Percentiles rank a stretch among this genome's conserved stretches.
These are phyloP conservation scores for Diaporthe capsici DNA, from an alignment of 2,329 filamentous ascomycete species.

Conservation along the genomic window DNA sequence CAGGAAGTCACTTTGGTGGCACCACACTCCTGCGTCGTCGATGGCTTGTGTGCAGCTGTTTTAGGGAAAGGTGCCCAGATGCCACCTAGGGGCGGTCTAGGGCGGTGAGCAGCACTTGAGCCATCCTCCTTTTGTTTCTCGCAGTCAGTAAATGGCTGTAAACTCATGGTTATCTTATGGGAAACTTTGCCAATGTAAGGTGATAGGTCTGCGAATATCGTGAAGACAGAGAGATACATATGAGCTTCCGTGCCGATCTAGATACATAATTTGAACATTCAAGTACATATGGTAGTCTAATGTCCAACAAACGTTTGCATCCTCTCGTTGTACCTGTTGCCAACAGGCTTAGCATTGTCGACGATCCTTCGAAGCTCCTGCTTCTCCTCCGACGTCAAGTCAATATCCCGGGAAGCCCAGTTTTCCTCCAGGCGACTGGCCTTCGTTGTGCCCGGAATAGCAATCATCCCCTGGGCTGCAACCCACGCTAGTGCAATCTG, in stretches of 20 bases:
- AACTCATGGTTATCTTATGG: neutral
- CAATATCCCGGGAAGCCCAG: constrained; percentile 53
- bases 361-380: constrained; percentile 48
- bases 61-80: neutral
- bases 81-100: neutral
- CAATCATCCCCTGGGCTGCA: constrained; percentile 42
- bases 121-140: neutral
- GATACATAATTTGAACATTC: neutral
- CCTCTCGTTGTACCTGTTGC: constrained; percentile 1
- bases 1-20: neutral
- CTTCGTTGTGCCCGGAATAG: constrained; percentile 27
- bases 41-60: neutral
- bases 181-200: no score
- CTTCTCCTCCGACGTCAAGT: constrained; percentile 52
- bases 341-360: neutral
- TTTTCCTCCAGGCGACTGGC: constrained; percentile 14
- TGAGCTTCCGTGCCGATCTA: neutral
- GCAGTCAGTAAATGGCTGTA: neutral
- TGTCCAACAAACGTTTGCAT: neutral
- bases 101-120: constrained; percentile 4
- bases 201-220: neutral
- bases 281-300: neutral
- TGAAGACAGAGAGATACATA: neutral
- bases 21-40: neutral
- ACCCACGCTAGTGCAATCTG: constrained; percentile 56